Evolutionary conservation across 345 rosid species (phyloP).

Genomic region (Streptanthus diversifolius): DNA sequence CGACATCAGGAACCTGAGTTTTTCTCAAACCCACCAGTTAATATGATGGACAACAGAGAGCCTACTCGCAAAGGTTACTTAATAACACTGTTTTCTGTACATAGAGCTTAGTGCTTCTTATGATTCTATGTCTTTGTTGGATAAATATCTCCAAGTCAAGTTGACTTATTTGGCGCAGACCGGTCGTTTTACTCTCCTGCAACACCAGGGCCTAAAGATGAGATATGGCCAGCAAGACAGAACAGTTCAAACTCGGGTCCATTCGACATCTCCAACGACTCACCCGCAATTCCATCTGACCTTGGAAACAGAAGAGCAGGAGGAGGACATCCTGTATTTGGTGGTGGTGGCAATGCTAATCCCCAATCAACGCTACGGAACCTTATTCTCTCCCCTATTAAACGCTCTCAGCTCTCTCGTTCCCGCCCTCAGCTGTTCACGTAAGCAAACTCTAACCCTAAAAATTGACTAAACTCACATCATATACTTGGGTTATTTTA

Average conservation of each 20-base stretch:
- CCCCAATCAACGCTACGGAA: conserved; percentile 78
- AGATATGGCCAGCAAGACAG: conserved; percentile 85
- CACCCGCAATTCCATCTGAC: conserved; percentile 62
- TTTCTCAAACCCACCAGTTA: conserved; percentile 56
- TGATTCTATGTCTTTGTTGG: conserved; percentile 25
- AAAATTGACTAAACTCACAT: background rate
- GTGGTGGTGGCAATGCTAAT: conserved; percentile 45
- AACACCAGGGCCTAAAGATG: conserved; percentile 96
- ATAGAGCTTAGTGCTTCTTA: conserved; percentile 10
- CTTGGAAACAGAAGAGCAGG: conserved; percentile 54
- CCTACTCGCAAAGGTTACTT: conserved; percentile 65
- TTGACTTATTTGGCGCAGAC: conserved; percentile 86
- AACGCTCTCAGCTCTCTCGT: conserved; percentile 89
- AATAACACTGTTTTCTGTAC: conserved; percentile 8
- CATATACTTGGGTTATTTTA: background rate
- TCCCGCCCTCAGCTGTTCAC: conserved; percentile 64
- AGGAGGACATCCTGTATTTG: conserved; percentile 42
- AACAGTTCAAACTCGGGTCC: conserved; percentile 69
- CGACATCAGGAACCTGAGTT: conserved; percentile 65
- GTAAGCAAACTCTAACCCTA: conserved; percentile 40
- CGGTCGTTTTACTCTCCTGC: conserved; percentile 73
- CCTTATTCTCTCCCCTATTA: conserved; percentile 87
- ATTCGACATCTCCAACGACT: conserved; percentile 57
- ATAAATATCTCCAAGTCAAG: conserved; percentile 51
- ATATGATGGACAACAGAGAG: conserved; percentile 64